Evolutionary conservation across 306 rosid genomes (phyloP).

Genomic region (Dalbergia cultrata): DNA sequence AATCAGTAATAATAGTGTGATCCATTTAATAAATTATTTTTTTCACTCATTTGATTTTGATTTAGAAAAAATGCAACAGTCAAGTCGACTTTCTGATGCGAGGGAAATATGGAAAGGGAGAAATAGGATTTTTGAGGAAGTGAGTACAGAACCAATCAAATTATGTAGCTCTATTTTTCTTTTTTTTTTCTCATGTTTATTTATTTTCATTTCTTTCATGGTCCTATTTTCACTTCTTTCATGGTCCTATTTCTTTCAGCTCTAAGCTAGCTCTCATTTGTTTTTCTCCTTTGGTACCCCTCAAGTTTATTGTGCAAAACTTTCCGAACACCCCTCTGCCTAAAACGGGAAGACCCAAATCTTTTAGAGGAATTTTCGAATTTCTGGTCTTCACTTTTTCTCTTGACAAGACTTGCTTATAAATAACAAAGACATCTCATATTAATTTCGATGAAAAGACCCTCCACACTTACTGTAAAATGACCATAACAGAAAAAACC

Average conservation of each 20-base stretch:
- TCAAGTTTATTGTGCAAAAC: constrained; percentile 42
- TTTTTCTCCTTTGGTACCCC: constrained; percentile 56
- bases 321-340: constrained; percentile 45
- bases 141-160: constrained; percentile 54
- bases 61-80: constrained; percentile 33
- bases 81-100: constrained; percentile 40
- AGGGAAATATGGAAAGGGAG: constrained; percentile 36
- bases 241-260: no score
- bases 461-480: constrained; percentile 54
- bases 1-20: constrained; percentile 27
- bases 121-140: constrained; percentile 39
- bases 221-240: constrained; percentile 34
- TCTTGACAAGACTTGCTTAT: constrained; percentile 64
- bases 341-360: constrained; percentile 47
- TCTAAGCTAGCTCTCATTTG: constrained; percentile 33
- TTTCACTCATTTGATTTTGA: constrained; percentile 15
- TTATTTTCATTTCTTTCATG: constrained; percentile 9
- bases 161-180: constrained; percentile 29
- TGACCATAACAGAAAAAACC: constrained; percentile 44
- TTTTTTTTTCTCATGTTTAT: no score
- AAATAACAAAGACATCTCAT: constrained; percentile 47
- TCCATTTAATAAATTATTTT: constrained; percentile 38
- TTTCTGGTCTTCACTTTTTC: constrained; percentile 5
- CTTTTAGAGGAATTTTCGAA: constrained; percentile 16
- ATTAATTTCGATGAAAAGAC: constrained; percentile 73